Evolutionary conservation across 352 stramenopile genomes (phyloP), one percentile per base, ranked within the genome.

Genomic region (Globisporangium spiculum): DNA sequence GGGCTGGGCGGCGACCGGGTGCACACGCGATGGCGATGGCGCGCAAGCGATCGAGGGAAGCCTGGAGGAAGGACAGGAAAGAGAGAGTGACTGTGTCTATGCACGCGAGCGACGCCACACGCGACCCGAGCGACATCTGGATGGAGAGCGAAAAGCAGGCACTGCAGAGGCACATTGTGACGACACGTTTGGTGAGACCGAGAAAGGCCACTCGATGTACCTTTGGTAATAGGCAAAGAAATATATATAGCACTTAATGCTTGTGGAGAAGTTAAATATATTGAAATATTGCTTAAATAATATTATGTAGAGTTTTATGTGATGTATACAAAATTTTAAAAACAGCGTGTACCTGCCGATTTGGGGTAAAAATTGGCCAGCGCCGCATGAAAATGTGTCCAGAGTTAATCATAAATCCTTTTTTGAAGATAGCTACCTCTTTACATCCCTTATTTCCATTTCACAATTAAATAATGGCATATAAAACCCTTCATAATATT

Each of bases 21-120:
- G 32, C 8, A 10, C 32, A 12, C 32, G 32, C 32, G 32, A 38
- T 38, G 8, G 32, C 38, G 38, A 48, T 48, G 38, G 38, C 4
- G 4, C 38, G 14, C 36, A 18, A 44, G 36, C 36, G 12, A 7
- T 14, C 10, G 14, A 48, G 14, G 12, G 14, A 20, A 48, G 38
- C 32, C 32, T 38, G 32, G 32, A 38, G 32, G 32, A 12, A 48
- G 44, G 7, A 20, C 16, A 16, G 5, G 18, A 52, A 9, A n/a
- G 44, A 52, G 44, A n/a, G 44, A 52, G 44, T 24, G 44, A 52
- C 44, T 52, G 44, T 52, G 44, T 24, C 44, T 52, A 52, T 52
- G 44, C 44, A 52, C 44, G 44, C 44, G 6, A 52, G 44, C 44
- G 44, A 52, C 44, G 44, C 44, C 44, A 52, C 44, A 52, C 44